A percentile compares a stretch with the other conserved stretches of the same genome.
Conservation (phyloP, 202 grass and related monocot genomes). For the Schoenoplectus triqueter region DNA sequence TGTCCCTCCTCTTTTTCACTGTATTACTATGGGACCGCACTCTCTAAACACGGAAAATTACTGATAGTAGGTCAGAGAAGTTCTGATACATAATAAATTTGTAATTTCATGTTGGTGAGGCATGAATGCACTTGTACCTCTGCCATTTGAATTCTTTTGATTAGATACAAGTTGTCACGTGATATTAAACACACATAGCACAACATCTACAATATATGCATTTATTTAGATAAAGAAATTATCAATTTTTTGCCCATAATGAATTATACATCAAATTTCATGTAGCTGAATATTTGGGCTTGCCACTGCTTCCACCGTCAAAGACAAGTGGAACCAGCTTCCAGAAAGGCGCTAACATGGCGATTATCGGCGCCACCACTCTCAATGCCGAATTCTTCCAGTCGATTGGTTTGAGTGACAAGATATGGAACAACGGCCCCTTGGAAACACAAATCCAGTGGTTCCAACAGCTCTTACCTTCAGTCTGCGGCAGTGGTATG, state of each 20-base stretch:
- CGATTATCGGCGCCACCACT: conserved; percentile 76
- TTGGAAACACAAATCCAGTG: conserved; percentile 69
- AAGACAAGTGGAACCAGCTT: conserved; percentile 54
- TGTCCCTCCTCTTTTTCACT: conserved; percentile 14
- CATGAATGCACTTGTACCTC: conserved; percentile 32
- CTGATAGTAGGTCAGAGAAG: neutral
- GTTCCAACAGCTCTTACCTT: conserved; percentile 69
- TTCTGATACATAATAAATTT: neutral
- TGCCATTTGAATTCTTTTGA: neutral
- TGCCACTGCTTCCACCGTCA: conserved; percentile 74
- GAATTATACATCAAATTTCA: neutral
- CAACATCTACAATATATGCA: neutral
- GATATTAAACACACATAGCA: conserved; percentile 12
- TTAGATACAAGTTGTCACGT: conserved; percentile 26
- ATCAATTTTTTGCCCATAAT: conserved; percentile 6
- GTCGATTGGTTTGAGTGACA: conserved; percentile 50
- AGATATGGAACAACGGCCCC: conserved; percentile 67
- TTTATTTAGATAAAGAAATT: neutral
- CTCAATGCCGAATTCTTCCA: conserved; percentile 69
- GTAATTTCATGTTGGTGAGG: conserved; percentile 26
- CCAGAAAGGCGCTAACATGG: conserved; percentile 81
- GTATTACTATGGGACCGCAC: conserved; percentile 12
- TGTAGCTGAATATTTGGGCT: conserved; percentile 61
- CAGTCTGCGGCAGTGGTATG: conserved; percentile 58
- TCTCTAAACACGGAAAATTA: conserved; percentile 12